Evolutionary conservation across 2,329 filamentous ascomycete genomes (phyloP), one percentile per base, ranked within the genome.

Genomic region (Trichoderma sp.): DNA sequence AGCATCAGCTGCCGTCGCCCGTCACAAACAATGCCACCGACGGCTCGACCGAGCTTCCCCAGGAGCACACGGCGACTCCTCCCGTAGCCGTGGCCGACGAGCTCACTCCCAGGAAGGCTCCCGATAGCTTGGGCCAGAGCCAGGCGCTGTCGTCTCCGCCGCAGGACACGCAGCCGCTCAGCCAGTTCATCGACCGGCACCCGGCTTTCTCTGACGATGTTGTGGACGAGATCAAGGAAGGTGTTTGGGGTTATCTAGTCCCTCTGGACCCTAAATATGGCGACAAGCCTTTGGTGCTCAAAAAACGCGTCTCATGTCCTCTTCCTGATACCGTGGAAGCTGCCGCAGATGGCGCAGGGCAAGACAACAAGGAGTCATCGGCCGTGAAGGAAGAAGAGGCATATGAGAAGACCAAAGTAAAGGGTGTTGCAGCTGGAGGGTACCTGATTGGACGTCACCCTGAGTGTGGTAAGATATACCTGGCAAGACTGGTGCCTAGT

Each of bases 191-290:
- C 47, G 91, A 93, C 75, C 90, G 92, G 3, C 89, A 93, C 32
- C 84, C 88, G 72, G 88, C 89, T 30, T 87, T 95, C 61, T 91
- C 91, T 12, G 93, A 95, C 74, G 94, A 97, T 71, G 93, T 97
- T 4, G 89, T 95, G 74, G 93, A 97, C 78, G 94, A 97, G 82
- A 89, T 85, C 73, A 86, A 88, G 59, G 93, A 97, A 79, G 94
- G 94, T 9, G 94, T 98, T 1, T 99, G 96, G 96, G 97, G 97
- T 13, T 99, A 98, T 78, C 85, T 99, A 6, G 89, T 97, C 68
- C 94, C 95, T 2, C 84, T 97, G 28, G 91, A 95, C 78, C 87
- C 88, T 67, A 88, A 88, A 74, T 90, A 91, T 68, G 91, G 81
- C 55, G 90, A 81, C 83, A 92, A 80, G 81, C 97, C 82, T 59